Percentiles rank a stretch among this genome's conserved stretches.
phyloP scores from a whole-genome alignment of 225 moss, liverwort and hornwort genomes.

The Polytrichum formosum region DNA sequence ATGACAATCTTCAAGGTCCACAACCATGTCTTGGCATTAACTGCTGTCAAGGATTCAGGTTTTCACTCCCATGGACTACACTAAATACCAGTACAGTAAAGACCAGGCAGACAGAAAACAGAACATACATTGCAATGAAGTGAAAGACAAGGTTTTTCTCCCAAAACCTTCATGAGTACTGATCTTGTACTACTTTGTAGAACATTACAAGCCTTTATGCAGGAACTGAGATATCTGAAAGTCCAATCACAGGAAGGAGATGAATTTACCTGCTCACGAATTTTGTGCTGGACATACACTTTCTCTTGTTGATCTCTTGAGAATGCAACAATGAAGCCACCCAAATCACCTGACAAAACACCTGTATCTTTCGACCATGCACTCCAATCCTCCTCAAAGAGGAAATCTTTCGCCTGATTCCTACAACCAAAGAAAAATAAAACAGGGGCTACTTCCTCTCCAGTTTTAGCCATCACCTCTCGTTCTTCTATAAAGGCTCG shows the following conservation, averaged over 20 bases:
- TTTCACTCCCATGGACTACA: too few relatives aligned
- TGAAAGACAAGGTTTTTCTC: too few relatives aligned
- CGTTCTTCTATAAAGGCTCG: slow-evolving; percentile 88
- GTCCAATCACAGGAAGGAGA: background rate
- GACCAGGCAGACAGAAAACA: too few relatives aligned
- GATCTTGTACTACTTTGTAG: background rate
- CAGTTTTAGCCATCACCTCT: slow-evolving; percentile 23
- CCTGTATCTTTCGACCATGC: slow-evolving; percentile 47
- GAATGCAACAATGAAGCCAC: slow-evolving; percentile 75
- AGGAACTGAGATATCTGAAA: background rate
- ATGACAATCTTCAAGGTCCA: too few relatives aligned
- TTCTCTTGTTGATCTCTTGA: slow-evolving; percentile 89
- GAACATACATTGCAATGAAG: too few relatives aligned
- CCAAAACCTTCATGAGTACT: too few relatives aligned
- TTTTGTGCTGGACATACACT: slow-evolving; percentile 91
- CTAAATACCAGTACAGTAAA: background rate
- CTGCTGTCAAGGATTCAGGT: too few relatives aligned
- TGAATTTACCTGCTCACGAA: slow-evolving; percentile 58
- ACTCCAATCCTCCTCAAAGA: slow-evolving; percentile 79
- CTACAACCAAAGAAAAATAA: slow-evolving; percentile 95
- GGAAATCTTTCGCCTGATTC: slow-evolving; percentile 67
- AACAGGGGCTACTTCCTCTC: slow-evolving; percentile 56
- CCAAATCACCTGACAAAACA: slow-evolving; percentile 59
- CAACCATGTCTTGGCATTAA: too few relatives aligned
- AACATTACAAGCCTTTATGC: background rate